Base-by-base conservation (phyloP, 169 alveolate genomes). In the Babesia ovis region DNA sequence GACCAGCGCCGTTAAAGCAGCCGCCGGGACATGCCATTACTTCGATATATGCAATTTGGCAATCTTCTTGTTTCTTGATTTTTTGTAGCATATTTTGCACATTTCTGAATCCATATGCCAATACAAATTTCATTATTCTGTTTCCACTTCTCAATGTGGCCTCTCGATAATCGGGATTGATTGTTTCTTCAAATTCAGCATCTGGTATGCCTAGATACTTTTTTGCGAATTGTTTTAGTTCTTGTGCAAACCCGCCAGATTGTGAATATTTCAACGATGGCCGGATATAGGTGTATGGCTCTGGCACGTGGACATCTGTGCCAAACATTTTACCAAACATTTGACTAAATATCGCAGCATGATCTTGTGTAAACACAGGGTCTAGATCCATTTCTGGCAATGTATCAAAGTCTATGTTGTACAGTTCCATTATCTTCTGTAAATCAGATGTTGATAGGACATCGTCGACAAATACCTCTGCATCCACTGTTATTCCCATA, bases 1-100 rank as follows among this genome's bases (percentile, higher is more conserved):
- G 92, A 9, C 97, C 98, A 14, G 97, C 98, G 50, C 98, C 98
- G 80, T 94, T 93, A 27, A 93, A 73, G 57, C 98, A 95, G 11
- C 98, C 98, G 18, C 94, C 91, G 16, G 98, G 98, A 72, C 98
- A 95, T 5, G 98, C 96, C 98, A 94, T 94, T 12, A 94, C 81
- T 84, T 95, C 98, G 14, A 95, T 85, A 83, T 91, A 94, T 42
- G 42, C 72, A n/a, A 48, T 45, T 5, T 1, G 23, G 9, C n/a
- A 3, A 5, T 16, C 43, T 20, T 20, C 68, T 29, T 11, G 2
- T 20, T 34, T 22, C 48, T 81, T 81, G 22, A 81, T 51, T 48
- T 68, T 42, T 27, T 57, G 37, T 11, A 81, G 59, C 16, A 64
- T 34, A 27, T 81, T 81, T 37, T 70, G 82, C n/a, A 81, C 31